These are phyloP conservation scores for Candida dubliniensis DNA, from an alignment of 1,139 yeast genomes.

Conservation along the genomic window DNA sequence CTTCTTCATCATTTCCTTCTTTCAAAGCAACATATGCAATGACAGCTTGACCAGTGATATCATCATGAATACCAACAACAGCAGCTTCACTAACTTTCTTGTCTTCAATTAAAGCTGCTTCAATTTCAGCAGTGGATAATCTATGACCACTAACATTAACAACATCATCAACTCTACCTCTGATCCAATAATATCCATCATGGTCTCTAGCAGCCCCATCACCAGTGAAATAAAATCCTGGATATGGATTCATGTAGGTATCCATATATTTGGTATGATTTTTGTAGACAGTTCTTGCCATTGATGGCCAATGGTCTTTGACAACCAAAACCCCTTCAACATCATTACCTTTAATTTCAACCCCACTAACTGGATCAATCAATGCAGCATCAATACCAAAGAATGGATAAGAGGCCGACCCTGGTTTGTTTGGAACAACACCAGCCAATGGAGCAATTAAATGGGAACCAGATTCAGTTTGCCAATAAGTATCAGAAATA, in stretches of 20 bases:
- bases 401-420: conserved; percentile 94
- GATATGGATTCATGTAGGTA: conserved; percentile 92
- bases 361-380: conserved; percentile 89
- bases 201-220: conserved; percentile 98
- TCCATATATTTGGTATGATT: conserved; percentile 89
- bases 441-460: conserved; percentile 96
- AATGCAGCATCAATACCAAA: conserved; percentile 90
- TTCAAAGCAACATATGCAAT: conserved; percentile 90
- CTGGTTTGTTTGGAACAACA: conserved; percentile 93
- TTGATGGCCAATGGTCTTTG: conserved; percentile 92
- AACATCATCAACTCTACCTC: conserved; percentile 98
- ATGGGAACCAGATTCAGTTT: conserved; percentile 97
- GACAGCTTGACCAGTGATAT: conserved; percentile 96
- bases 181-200: conserved; percentile 97
- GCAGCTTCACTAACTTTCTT: conserved; percentile 87
- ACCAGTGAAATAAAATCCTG: conserved; percentile 96
- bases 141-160: conserved; percentile 98
- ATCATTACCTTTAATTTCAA: conserved; percentile 81
- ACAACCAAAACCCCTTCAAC: conserved; percentile 96
- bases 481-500: conserved; percentile 97
- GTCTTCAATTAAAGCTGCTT: conserved; percentile 85
- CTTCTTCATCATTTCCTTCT: conserved; percentile 45
- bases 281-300: conserved; percentile 95
- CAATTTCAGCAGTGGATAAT: conserved; percentile 95
- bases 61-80: conserved; percentile 92